phyloP scores from a whole-genome alignment of 2,329 filamentous ascomycete species.

The Trichoderma lentiforme region DNA sequence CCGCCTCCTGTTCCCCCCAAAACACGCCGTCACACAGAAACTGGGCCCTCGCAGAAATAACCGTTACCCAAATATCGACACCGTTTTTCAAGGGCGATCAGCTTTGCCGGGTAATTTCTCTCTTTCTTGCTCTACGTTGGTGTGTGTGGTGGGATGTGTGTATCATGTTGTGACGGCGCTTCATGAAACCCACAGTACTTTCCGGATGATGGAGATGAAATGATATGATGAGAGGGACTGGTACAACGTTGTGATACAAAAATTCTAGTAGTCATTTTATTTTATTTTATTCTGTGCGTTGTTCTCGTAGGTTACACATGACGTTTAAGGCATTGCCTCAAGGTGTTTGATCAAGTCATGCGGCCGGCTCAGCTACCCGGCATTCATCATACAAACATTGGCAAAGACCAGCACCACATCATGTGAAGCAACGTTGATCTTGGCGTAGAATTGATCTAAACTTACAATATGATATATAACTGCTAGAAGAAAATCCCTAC shows the following conservation, averaged over 20 bases:
- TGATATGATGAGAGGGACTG: background rate
- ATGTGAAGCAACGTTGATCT: background rate
- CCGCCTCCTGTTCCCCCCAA: background rate
- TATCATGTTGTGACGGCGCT: background rate
- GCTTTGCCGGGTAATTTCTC: background rate
- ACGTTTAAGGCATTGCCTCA: background rate
- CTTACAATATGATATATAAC: background rate
- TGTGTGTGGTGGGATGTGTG: background rate
- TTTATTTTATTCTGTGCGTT: background rate
- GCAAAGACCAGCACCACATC: background rate
- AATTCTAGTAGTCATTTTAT: background rate
- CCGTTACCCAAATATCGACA: background rate
- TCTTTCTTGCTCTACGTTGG: background rate
- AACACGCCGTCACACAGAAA: background rate
- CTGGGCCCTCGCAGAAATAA: constrained; percentile 7
- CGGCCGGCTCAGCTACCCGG: background rate
- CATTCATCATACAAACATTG: background rate
- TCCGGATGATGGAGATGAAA: background rate
- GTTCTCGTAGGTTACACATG: background rate
- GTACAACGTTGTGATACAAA: background rate
- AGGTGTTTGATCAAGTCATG: background rate
- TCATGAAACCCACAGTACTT: background rate
- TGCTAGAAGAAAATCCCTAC: background rate
- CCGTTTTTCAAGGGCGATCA: background rate
- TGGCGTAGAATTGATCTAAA: background rate